Evolutionary conservation across 257 asterid species (phyloP), one percentile per base, ranked within the genome.

Genomic region (Henckelia pumila): DNA sequence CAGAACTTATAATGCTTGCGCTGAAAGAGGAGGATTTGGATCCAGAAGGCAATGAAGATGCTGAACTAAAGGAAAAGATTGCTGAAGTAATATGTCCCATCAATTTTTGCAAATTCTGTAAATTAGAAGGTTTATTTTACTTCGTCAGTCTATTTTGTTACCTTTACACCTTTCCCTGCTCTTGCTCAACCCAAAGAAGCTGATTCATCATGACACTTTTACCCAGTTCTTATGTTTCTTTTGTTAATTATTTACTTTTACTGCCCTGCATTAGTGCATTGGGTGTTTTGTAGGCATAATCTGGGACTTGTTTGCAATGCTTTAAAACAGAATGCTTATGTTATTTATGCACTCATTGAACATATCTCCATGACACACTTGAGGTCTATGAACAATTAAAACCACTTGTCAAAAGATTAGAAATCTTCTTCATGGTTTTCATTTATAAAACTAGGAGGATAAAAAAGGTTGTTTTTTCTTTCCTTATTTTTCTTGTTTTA

Each of bases 11-110:
- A 76, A 76, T 88, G 86, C 84, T 93, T 69, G 95, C 95, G 26
- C 84, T 93, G 79, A 85, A 78, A 76, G 99, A 86, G 77, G 97
- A 93, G 73, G 97, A 84, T 75, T 64, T 85, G 60, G 85, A 80
- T 63, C 59, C 82, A 63, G 86, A 85, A 71, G 83, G 69, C 78
- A 68, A 76, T 81, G 96, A 81, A 79, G 74, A 78, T 70, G 77
- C 82, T 76, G 95, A 81, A 63, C 79, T 93, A 77, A 86, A 84
- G 79, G 80, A 80, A 77, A 93, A 84, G 81, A 93, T 90, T 75
- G 82, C 95, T 14, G 92, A 93, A 73, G 98, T 93, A 85, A 78
- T 47, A 70, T 73, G 52, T 70, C 82, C 57, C 71, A 65, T 67
- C 56, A 28, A 40, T 73, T 52, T 26, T 59, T 56, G 47, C 47